Base-by-base conservation (phyloP, 768 basidiomycete species). In the Lactarius hengduanensis region DNA sequence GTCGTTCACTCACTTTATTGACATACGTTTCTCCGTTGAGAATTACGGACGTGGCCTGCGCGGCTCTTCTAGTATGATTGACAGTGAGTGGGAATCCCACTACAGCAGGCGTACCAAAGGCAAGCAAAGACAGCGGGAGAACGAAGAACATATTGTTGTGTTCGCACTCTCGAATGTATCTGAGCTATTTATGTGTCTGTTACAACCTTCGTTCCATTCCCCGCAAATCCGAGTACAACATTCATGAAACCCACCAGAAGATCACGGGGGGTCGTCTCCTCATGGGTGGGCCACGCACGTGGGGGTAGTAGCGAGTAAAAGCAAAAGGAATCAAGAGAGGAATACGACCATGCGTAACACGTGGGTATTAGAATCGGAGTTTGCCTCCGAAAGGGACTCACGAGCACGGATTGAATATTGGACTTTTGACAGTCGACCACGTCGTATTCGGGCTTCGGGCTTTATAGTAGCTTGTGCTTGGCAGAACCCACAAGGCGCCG, bases 11-110 rank as follows among this genome's bases (percentile, higher is more conserved):
- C 20, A 76, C 77, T 77, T 83, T 81, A 72, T 83, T 83, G 28
- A 81, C 67, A 67, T 79, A 84, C 20, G 76, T 80, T 63, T 76
- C 70, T 6, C 79, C 80, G 55, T 73, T 75, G 2, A 84, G 68
- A 10, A 53, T 72, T n/a, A 78, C 79, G 4, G 76, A 75, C 10
- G 75, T 34, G 41, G 63, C 62, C 22, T 54, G 53, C 28, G 53
- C 10, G 22, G 53, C 53, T 28, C 22, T 54, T 54, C 11, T 28
- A n/a, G 28, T 11, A 6, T 2, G 2, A 28, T 26, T 53, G 22
- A 3, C 10, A 28, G 26, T 11, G 10, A 26, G 4, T n/a, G 53
- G 53, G 15, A 54, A 15, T 28, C 22, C 53, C n/a, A 22, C 22
- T 6, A 54, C 53, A 15, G n/a, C 22, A 28, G 22, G 53, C 53